Base-by-base conservation (phyloP, 768 basidiomycete genomes). In the Lactarius sanguifluus region DNA sequence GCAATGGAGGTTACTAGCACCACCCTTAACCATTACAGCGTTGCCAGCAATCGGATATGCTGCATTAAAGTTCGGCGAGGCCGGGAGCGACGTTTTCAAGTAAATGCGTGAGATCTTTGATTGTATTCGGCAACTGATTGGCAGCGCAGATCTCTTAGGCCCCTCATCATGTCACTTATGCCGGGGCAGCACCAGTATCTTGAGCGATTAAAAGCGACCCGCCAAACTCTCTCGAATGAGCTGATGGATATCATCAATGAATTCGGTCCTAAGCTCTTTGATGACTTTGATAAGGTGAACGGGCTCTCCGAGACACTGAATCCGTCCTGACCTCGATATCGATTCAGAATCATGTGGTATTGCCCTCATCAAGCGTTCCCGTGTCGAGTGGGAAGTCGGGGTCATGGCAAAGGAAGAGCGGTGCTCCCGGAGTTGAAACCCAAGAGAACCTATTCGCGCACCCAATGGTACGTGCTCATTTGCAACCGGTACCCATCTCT, bases 81-180 rank as follows among this genome's bases (percentile, higher is more conserved):
- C 95, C 43, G 96, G 96, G 47, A 89, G 96, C 85, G 96, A 98
- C 72, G 94, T 98, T 36, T 81, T 95, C 62, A 97, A 97, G 95
- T 96, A 70, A 73, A 89, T 79, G 16, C n/a, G 40, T 23, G 59
- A 34, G 34, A 41, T 62, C 23, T 58, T 38, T 34, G 32, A 50
- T 23, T 68, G 38, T 43, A 38, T 62, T 50, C 40, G 58, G 62
- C 71, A 13, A 62, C 65, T 23, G 58, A 67, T 66, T 30, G 13
- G 62, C 38, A 64, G 23, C 61, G 12, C 41, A 96, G 94, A 75
- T 97, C 96, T 18, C 82, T 98, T n/a, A 86, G 91, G 54, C 96
- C 96, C 18, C 82, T 98, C 55, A 80, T 97, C 72, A 82, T 97
- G 66, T 89, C 93, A 5, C 81, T 97, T 23, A 81, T 93, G 62